phyloP scores from a whole-genome alignment of 176 grass and related monocot species.

The Lolium multiflorum region DNA sequence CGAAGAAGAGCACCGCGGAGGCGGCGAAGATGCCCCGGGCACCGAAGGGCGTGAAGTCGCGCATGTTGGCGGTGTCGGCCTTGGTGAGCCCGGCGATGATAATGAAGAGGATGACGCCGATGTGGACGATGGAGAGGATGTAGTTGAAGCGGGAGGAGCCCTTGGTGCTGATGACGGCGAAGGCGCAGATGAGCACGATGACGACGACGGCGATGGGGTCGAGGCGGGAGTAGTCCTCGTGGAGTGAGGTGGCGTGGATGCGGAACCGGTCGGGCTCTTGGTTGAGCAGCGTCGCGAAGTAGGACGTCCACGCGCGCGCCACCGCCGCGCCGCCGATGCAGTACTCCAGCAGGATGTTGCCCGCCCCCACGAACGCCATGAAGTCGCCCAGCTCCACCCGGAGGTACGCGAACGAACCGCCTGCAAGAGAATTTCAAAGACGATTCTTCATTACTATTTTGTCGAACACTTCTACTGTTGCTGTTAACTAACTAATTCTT shows the following conservation, averaged over 20 bases:
- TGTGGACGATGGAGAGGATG: conserved; percentile 64
- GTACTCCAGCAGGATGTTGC: conserved; percentile 95
- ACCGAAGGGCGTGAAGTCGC: conserved; percentile 43
- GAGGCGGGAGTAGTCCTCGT: conserved; percentile 49
- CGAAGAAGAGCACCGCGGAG: conserved; percentile 58
- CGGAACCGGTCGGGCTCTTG: conserved; percentile 45
- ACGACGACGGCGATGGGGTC: conserved; percentile 73
- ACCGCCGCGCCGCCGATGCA: too few relatives aligned
- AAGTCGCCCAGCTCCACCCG: conserved; percentile 92
- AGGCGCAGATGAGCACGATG: conserved; percentile 50
- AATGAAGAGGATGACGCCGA: conserved; percentile 66
- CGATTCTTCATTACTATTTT: background rate
- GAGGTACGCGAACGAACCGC: conserved; percentile 87
- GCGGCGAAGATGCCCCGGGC: conserved; percentile 43
- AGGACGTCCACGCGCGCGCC: conserved; percentile 79
- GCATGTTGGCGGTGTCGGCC: conserved; percentile 51
- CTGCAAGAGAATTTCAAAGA: conserved; percentile 31
- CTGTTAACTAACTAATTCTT: too few relatives aligned
- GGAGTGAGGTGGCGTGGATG: conserved; percentile 58
- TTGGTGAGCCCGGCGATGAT: conserved; percentile 60
- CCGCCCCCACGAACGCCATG: conserved; percentile 83
- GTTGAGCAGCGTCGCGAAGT: conserved; percentile 76
- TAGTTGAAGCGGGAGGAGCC: conserved; percentile 74
- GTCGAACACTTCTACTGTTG: background rate
- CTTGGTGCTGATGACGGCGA: conserved; percentile 63